Base-by-base conservation (phyloP, 2,329 filamentous ascomycete species). In the Neopestalotiopsis sp. region DNA sequence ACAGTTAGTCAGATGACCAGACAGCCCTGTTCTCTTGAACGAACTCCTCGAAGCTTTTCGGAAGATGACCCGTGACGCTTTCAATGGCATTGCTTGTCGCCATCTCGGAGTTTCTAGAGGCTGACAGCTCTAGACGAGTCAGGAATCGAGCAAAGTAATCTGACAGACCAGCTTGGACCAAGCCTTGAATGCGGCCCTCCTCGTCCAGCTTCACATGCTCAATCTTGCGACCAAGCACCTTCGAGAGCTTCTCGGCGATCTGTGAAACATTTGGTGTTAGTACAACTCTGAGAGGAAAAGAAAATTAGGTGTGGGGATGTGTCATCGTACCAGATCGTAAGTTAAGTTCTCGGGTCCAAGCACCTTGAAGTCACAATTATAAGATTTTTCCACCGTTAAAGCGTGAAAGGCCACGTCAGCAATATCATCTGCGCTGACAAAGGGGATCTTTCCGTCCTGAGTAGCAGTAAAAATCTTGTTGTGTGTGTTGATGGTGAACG, bases 191-290 rank as follows among this genome's bases (percentile, higher is more conserved):
- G 17, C 71, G 67, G 20, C 67, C 65, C 1, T 63, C 62, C 67
- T 73, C 71, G 61, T 71, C 70, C 2, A 68, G 71, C 68, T 74
- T 73, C 6, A 73, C 73, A 67, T 74, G 73, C 61, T 72, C 71
- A 53, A 74, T 71, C 68, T 71, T 70, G 65, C 71, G 71, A 4
- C 70, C 72, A 12, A 74, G 70, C 32, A 72, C 70, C 53, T 70
- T 69, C 30, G 72, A 68, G n/a, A 74, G 69, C 3, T 34, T 72
- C 67, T 73, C 71, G 61, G 73, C 73, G 59, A 74, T 66, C 73
- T 74, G 30, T 58, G 49, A 30, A 53, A 9, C 5, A 34, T 24
- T 9, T 9, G 4, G 1, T 24, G 17, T 61, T 30, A 61, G 32
- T 61, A 38, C 17, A 3, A n/a, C 13, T 20, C 24, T 53, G 17